Conservation (phyloP, 192 early-diverging fungal species). For the Coemansia brasiliensis region DNA sequence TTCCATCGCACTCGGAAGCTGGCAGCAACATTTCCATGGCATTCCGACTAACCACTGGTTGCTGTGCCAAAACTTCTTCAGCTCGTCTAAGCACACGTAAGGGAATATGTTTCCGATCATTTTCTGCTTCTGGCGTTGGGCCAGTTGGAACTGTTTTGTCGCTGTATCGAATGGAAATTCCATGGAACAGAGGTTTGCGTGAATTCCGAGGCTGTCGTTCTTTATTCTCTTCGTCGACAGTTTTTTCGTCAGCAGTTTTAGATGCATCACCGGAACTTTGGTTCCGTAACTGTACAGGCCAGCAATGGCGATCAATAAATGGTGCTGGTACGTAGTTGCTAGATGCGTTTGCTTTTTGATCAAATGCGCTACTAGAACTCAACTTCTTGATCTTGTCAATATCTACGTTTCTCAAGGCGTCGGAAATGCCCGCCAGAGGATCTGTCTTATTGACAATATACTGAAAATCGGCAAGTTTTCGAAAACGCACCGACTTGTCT, state of each 20-base stretch:
- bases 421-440: conserved; percentile 13
- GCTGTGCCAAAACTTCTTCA: conserved; percentile 22
- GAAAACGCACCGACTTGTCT: conserved; percentile 49
- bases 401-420: conserved; percentile 14
- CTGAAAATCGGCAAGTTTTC: conserved; percentile 49
- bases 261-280: not conserved
- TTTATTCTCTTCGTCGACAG: not conserved
- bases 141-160: conserved; percentile 9
- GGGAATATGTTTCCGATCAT: conserved; percentile 13
- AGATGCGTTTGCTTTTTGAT: not conserved
- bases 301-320: conserved; percentile 34
- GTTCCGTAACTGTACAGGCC: conserved; percentile 30
- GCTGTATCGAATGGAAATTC: conserved; percentile 14
- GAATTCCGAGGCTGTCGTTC: not conserved
- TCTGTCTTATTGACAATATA: conserved; percentile 29
- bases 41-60: conserved; percentile 38
- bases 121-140: conserved; percentile 15
- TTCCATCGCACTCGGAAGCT: conserved; percentile 13
- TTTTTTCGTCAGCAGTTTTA: not conserved
- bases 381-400: conserved; percentile 29
- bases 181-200: conserved; percentile 14
- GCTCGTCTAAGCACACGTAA: conserved; percentile 12
- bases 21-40: conserved; percentile 39
- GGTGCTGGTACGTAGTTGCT: conserved; percentile 39
- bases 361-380: conserved; percentile 19